phyloP scores from a whole-genome alignment of 352 stramenopile genomes.

The Pythium guiyangense region DNA sequence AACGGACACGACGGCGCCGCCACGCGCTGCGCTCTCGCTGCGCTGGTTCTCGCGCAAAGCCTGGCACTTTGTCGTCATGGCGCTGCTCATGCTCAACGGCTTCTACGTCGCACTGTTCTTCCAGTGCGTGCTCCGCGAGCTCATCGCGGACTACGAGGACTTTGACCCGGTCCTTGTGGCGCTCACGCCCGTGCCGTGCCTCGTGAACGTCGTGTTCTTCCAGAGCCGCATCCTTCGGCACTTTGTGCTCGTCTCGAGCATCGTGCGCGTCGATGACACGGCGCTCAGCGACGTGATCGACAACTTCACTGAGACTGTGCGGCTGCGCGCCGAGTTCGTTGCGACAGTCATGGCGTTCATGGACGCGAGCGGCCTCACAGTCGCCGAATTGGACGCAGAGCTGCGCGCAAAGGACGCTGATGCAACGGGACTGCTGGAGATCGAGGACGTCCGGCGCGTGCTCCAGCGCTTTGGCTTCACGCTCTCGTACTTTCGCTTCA shows the following conservation, averaged over 20 bases:
- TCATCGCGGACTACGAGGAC: slow-evolving; percentile 17
- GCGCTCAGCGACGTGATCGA: slow-evolving; percentile 51
- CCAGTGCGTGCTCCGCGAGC: slow-evolving; percentile 62
- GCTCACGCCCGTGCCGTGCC: slow-evolving; percentile 30
- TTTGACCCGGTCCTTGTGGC: slow-evolving; percentile 17
- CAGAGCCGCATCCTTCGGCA: slow-evolving; percentile 55
- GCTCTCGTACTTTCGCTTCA: slow-evolving; percentile 55
- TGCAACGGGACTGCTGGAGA: slow-evolving; percentile 27
- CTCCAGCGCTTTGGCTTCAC: slow-evolving; percentile 36
- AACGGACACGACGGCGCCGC: background rate
- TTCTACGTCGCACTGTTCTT: slow-evolving; percentile 59
- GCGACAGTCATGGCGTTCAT: slow-evolving; percentile 24
- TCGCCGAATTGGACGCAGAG: slow-evolving; percentile 29
- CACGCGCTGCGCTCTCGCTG: slow-evolving; percentile 3
- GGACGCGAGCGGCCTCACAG: slow-evolving; percentile 12
- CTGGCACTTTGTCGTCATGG: slow-evolving; percentile 61
- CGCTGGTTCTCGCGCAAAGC: slow-evolving; percentile 58
- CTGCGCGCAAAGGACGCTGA: slow-evolving; percentile 21
- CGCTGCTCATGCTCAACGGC: slow-evolving; percentile 65
- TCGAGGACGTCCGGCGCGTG: slow-evolving; percentile 37
- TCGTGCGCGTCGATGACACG: slow-evolving; percentile 45
- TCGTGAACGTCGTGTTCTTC: slow-evolving; percentile 59
- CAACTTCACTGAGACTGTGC: slow-evolving; percentile 58
- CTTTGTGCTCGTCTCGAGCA: slow-evolving; percentile 55
- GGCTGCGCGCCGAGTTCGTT: slow-evolving; percentile 48